Conservation (phyloP, 2,329 filamentous ascomycete genomes). For the Aspergillus candidus region DNA sequence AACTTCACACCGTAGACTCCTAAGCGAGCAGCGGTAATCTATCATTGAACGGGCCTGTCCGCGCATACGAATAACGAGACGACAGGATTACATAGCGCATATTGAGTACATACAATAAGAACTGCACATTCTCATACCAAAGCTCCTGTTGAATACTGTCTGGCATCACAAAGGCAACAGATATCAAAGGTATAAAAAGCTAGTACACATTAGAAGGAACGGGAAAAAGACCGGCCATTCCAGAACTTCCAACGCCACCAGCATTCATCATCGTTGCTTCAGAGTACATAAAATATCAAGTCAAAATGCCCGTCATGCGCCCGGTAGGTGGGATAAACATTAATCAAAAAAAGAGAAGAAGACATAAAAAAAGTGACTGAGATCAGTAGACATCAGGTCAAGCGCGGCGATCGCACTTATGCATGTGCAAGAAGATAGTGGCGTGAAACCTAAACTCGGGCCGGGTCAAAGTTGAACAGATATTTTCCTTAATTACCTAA, state of each 20-base stretch:
- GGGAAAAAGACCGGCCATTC: slow-evolving; percentile 21
- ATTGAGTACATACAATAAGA: too few species aligned
- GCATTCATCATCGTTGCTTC: slow-evolving; percentile 23
- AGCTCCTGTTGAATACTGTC: slow-evolving; percentile 6
- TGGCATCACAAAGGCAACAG: slow-evolving; percentile 1
- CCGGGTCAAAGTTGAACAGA: background rate
- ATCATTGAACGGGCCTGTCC: too few species aligned
- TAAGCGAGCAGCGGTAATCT: background rate
- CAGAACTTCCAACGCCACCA: slow-evolving; percentile 21
- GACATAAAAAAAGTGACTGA: slow-evolving; percentile 1
- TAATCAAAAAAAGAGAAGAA: slow-evolving; percentile 1
- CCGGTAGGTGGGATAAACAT: slow-evolving; percentile 12
- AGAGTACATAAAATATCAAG: slow-evolving; percentile 22
- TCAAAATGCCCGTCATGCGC: slow-evolving; percentile 24
- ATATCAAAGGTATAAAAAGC: slow-evolving; percentile 9
- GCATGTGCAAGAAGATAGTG: background rate
- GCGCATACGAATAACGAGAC: background rate
- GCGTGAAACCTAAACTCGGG: background rate
- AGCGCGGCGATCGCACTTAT: too few species aligned
- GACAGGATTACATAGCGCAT: background rate
- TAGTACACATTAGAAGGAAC: slow-evolving; percentile 20
- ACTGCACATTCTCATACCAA: too few species aligned
- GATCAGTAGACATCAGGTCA: too few species aligned
- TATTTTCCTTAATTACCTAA: slow-evolving; percentile 23
- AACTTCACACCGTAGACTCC: slow-evolving; percentile 20